Base-by-base conservation (phyloP, 805 yeast species). In the Yarrowia osloensis region DNA sequence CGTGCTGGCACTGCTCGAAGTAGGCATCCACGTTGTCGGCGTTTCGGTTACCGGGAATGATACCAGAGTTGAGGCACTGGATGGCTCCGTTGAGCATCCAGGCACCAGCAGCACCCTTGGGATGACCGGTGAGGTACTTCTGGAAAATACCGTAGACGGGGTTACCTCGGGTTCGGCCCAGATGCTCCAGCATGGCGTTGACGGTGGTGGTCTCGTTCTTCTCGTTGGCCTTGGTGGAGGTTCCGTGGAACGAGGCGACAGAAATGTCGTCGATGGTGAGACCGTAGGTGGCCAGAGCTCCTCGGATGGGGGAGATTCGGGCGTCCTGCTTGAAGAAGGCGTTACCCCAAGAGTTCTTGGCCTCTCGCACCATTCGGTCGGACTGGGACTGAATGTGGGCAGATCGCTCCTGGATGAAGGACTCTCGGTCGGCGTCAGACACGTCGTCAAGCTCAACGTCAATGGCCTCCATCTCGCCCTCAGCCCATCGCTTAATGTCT, bases 41-140 rank as follows among this genome's bases (percentile, higher is more conserved):
- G 76, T 95, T 96, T 81, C 98, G 87, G 85, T 95, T 95, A 79
- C 99, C 99, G 73, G 99, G 99, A 73, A 95, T 97, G 74, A 93
- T 76, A 80, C 99, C 98, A 74, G 90, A 79, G 82, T 91, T 89
- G 78, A 95, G 83, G 73, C 93, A 88, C 83, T 95, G 99, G 73
- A 95, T 82, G 68, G 91, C 97, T 81, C 99, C 99, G 80, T 95
- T 96, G 85, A 95, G 82, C 99, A 95, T 95, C 99, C 99, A 95
- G 68, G 99, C 98, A 85, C 98, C 99, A 68, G 99, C 99, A 74
- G 99, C 99, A 86, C 99, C 99, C 90, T 95, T 95, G 75, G 99
- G 99, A 84, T 95, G 99, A 81, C 99, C 99, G 74, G 99, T 95
- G 77, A 95, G 86, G 87, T 85, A 95, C 81, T 95, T 95, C 82